Evolutionary conservation across 768 basidiomycete genomes (phyloP).

Genomic region (Holtermanniella nyarrowii): DNA sequence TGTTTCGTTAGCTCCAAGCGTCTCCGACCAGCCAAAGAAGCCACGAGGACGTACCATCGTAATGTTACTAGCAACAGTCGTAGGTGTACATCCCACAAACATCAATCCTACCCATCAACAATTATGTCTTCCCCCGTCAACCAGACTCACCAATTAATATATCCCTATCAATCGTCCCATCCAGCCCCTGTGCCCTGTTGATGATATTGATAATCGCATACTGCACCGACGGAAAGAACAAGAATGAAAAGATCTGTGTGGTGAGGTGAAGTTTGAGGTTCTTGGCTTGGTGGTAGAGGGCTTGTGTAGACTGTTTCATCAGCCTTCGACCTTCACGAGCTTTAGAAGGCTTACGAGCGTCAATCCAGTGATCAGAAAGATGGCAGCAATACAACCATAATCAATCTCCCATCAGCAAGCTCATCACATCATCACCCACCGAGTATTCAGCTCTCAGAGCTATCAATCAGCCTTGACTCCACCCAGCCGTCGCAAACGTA

Average conservation of each 20-base stretch:
- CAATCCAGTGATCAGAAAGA: constrained; percentile 34
- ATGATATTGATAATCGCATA: constrained; percentile 29
- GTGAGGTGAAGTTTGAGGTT: constrained; percentile 26
- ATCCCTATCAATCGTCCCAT: constrained; percentile 18
- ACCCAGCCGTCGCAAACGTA: constrained; percentile 4
- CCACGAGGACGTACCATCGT: too few species aligned
- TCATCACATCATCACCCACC: neutral
- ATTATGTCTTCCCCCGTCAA: too few species aligned
- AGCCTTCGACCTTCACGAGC: too few species aligned
- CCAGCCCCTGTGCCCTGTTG: constrained; percentile 13
- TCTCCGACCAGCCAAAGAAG: too few species aligned
- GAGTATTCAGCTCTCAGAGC: constrained; percentile 26
- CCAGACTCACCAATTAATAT: too few species aligned
- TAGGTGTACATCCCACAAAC: constrained; percentile 27
- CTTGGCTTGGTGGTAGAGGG: constrained; percentile 22
- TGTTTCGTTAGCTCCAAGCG: too few species aligned
- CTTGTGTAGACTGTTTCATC: constrained; percentile 18
- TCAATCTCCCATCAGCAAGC: constrained; percentile 8
- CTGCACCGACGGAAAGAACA: constrained; percentile 27
- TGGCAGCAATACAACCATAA: constrained; percentile 25
- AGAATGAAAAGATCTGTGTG: constrained; percentile 28
- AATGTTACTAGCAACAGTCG: constrained; percentile 35
- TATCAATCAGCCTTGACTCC: neutral
- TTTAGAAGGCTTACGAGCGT: too few species aligned
- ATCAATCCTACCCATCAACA: constrained; percentile 28